Base-by-base conservation (phyloP, 2,329 filamentous ascomycete species). In the Penicillium sp. region DNA sequence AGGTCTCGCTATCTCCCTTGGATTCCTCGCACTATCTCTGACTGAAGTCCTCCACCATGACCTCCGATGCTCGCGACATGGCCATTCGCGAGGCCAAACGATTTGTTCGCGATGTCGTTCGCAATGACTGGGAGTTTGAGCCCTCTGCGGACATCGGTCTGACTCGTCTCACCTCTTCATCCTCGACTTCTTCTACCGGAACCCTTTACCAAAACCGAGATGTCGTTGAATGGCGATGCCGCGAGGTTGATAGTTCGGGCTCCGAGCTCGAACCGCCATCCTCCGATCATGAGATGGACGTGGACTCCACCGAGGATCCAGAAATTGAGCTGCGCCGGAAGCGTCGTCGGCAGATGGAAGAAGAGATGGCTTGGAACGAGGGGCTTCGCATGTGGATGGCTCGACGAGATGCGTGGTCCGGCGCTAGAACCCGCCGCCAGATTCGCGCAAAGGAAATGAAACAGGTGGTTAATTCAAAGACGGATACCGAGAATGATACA, bases 351-450 rank as follows among this genome's bases (percentile, higher is more conserved):
- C 74, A 71, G 32, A 58, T 77, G 33, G 74, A 77, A 44, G 77
- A 79, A 39, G 82, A 85, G 66, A 75, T 80, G 66, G 61, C 69
- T 18, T 93, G 84, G 81, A 96, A 95, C 54, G 72, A 82, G 25
- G 90, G 90, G 0, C 61, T 95, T 39, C 76, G 80, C n/a, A 84
- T 83, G 59, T 96, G 86, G 65, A 76, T 81, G 42, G 77, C 81
- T 18, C 73, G 85, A 41, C 76, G 89, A 32, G 80, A 95, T 65
- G 80, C 79, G 5, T 96, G 90, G 90, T 90, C 88, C 1, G 82
- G 84, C 20, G 89, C 87, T 20, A 50, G 49, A 39, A 57, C 56
- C 15, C 53, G 51, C 36, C 45, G 55, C 13, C 48, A 60, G 31
- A 51, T 58, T 33, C 44, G 45, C n/a, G 38, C 43, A 10, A 47